Conservation (phyloP, 2,329 filamentous ascomycete genomes). For the Sclerotinia subarctica region DNA sequence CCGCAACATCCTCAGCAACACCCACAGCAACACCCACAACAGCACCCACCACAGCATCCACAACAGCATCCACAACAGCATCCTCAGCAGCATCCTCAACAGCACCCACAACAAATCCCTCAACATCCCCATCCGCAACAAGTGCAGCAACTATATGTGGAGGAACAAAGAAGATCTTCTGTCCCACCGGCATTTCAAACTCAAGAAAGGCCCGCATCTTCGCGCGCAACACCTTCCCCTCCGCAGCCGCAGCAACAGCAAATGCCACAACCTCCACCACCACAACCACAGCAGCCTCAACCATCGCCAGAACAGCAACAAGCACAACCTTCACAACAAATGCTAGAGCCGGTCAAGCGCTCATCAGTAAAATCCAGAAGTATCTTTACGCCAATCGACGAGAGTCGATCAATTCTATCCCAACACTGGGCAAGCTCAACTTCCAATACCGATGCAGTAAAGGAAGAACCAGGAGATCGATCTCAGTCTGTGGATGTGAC, state of each 20-base stretch:
- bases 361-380: constrained; percentile 58
- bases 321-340: constrained; percentile 48
- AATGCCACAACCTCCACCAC: constrained; percentile 49
- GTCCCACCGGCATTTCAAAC: constrained; percentile 67
- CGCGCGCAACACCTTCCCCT: constrained; percentile 50
- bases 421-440: constrained; percentile 73
- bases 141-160: constrained; percentile 67
- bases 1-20: constrained; percentile 36
- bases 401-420: constrained; percentile 81
- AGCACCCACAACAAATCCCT: constrained; percentile 39
- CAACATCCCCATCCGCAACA: constrained; percentile 47
- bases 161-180: constrained; percentile 72
- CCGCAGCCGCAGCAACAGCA: constrained; percentile 58
- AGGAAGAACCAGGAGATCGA: constrained; percentile 41
- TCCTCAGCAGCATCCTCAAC: constrained; percentile 24
- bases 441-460: constrained; percentile 39
- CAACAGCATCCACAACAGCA: constrained; percentile 43
- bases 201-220: constrained; percentile 51
- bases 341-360: constrained; percentile 50
- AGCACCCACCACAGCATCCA: constrained; percentile 44
- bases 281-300: constrained; percentile 42
- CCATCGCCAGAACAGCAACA: constrained; percentile 43
- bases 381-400: constrained; percentile 97
- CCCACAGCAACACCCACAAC: constrained; percentile 40
- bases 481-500: constrained; percentile 64